A percentile compares a stretch with the other conserved stretches of the same genome.
phyloP scores from a whole-genome alignment of 257 asterid species.

The Ajuga chamaepitys region DNA sequence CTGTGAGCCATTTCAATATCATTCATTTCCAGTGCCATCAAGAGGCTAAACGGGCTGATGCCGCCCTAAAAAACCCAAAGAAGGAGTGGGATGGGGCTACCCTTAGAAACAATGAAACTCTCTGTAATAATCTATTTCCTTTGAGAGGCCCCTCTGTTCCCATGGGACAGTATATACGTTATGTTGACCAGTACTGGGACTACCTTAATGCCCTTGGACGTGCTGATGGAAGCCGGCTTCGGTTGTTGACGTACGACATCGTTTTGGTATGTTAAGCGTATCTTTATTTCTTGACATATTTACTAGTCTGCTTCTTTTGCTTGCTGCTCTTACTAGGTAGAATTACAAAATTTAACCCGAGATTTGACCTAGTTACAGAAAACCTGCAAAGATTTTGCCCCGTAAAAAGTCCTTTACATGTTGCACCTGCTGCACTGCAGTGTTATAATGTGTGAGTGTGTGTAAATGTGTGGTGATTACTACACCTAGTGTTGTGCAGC shows the following conservation, averaged over 20 bases:
- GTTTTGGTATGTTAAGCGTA: conserved; percentile 64
- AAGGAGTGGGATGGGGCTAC: conserved; percentile 99
- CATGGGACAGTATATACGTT: conserved; percentile 68
- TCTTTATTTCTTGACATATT: not conserved
- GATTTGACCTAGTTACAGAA: no score
- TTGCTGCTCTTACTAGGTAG: not conserved
- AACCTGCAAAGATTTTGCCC: no score
- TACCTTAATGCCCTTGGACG: conserved; percentile 90
- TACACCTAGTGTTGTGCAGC: no score
- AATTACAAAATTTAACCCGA: no score
- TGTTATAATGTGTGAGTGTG: no score
- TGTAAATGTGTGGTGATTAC: no score
- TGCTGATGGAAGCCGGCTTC: conserved; percentile 93
- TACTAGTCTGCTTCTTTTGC: not conserved
- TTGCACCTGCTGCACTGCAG: no score
- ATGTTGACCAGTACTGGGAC: conserved; percentile 98
- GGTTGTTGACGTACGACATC: conserved; percentile 81
- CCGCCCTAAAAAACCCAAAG: conserved; percentile 79
- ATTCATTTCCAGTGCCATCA: conserved; percentile 99
- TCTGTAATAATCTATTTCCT: conserved; percentile 90
- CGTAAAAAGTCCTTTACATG: no score
- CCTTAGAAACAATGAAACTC: conserved; percentile 88
- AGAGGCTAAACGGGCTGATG: conserved; percentile 98
- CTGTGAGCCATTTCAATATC: conserved; percentile 97
- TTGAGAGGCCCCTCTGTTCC: conserved; percentile 86